Base-by-base conservation (phyloP, 2,329 filamentous ascomycete species). In the Pyrenophora tritici-repentis region DNA sequence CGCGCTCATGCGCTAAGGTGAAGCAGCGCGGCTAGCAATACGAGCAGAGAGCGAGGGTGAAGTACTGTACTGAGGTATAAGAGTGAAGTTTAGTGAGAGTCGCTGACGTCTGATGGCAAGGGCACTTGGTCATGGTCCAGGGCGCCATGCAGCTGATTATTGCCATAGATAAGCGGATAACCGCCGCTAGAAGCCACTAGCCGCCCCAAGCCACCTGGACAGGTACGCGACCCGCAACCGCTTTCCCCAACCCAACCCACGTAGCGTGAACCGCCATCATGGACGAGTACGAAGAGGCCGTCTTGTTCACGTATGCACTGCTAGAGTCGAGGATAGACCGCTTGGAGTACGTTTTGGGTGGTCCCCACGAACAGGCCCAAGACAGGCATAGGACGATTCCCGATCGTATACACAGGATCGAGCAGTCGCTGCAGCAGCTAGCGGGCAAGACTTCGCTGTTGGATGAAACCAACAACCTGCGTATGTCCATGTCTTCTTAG, bases 261-360 rank as follows among this genome's bases (percentile, higher is more conserved):
- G 33, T 8, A 22, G 35, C 54, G 34, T 24, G 24, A 40, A 37
- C 47, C 47, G 26, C 35, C 47, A 56, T 48, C 51, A 73, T 72
- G 70, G 68, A 73, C 59, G 70, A 71, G 39, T 70, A 73, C 53
- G 71, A 74, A 45, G 72, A 75, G 50, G 66, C 73, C 13, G 58
- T 74, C 20, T 59, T 75, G 13, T 68, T 75, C 56, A 80, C 78
- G 2, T 71, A 77, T 42, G 62, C 70, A 4, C 62, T 76, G 47
- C 71, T 81, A 10, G 76, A 80, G 56, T 75, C 75, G 44, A 73
- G 78, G 9, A 62, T 81, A 38, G 69, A 72, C 31, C 71, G 77
- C 4, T 52, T 81, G 24, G 73, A 76, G 42, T 79, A 77, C 54
- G 51, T 75, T 7, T 63, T 80, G 20, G 65, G 74, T 45, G 78